These are phyloP conservation scores for Scedosporium apiospermum DNA, from an alignment of 2,329 filamentous ascomycete species.

Conservation along the genomic window DNA sequence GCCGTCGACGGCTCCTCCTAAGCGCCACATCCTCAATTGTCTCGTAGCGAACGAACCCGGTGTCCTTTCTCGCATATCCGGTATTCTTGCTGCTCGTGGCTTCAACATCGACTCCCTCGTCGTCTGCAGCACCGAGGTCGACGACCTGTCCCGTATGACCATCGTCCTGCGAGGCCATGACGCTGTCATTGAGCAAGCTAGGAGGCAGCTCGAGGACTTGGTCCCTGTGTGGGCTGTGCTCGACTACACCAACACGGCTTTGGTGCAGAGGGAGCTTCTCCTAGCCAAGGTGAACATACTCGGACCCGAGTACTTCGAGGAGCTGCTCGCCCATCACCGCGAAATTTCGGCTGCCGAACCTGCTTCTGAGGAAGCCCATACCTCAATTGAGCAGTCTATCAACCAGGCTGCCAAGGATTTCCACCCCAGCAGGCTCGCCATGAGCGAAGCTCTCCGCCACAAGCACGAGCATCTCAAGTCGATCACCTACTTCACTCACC, in stretches of 20 bases:
- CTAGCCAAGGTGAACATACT: constrained; percentile 95
- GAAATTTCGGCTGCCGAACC: constrained; percentile 57
- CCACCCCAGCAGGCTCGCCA: constrained; percentile 78
- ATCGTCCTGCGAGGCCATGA: constrained; percentile 95
- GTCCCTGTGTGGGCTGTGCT: constrained; percentile 98
- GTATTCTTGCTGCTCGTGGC: constrained; percentile 87
- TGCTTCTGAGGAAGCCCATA: constrained; percentile 23
- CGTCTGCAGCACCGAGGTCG: constrained; percentile 95
- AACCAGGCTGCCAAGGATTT: constrained; percentile 56
- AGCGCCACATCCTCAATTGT: constrained; percentile 95
- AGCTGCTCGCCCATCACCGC: constrained; percentile 87
- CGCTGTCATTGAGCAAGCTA: constrained; percentile 92
- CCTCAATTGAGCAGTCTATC: constrained; percentile 24
- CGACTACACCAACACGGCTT: constrained; percentile 85
- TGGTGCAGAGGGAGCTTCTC: constrained; percentile 91
- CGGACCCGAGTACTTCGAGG: constrained; percentile 96
- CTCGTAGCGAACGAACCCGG: constrained; percentile 98
- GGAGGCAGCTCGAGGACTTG: constrained; percentile 88
- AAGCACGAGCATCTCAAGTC: constrained; percentile 97
- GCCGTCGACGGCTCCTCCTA: constrained; percentile 72
- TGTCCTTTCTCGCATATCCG: constrained; percentile 90
- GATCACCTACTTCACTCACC: constrained; percentile 93
- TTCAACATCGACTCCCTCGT: constrained; percentile 99
- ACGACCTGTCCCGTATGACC: constrained; percentile 95
- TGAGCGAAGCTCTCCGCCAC: constrained; percentile 82